Evolutionary conservation across 208 protist genomes (phyloP), one percentile per base, ranked within the genome.

Genomic region (Crithidia sp.): DNA sequence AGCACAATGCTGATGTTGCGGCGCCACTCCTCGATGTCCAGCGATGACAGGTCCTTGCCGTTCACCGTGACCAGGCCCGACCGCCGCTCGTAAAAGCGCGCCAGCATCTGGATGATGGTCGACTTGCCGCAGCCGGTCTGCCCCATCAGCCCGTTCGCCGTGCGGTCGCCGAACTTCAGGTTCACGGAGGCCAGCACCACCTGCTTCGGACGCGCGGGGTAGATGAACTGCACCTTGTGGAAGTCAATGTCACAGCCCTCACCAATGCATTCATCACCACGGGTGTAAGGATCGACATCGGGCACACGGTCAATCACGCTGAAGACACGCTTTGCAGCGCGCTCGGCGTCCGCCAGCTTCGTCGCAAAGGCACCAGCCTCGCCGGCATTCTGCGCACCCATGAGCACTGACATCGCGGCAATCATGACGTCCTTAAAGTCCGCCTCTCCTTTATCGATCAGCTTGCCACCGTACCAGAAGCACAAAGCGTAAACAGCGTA

Each of bases 41-140:
- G 55, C 6, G 17, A 43, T 16, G 47, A 67, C 44, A 97, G 56
- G 65, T 84, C 63, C 60, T 89, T 82, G 13, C 84, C 85, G 57
- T 95, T 92, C 39, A 97, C 64, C 43, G 50, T 49, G 61, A 97
- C 81, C 14, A 59, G 41, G 8, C 92, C 92, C 14, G 56, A 60
- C 39, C 73, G 57, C 14, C 63, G 82, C 17, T 89, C 77, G 84
- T 97, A 97, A 64, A 96, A 96, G 19, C 88, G 79, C 10, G 93
- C 85, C 14, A 95, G 71, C 62, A 95, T 76, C 60, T 95, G 87
- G 58, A 95, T 83, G 47, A 94, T 88, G 8, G 91, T 96, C 12
- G 89, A 95, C 80, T 96, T 96, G 47, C 91, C 91, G 67, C 85
- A 88, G 14, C 91, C 91, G 13, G 82, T 91, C 64, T 85, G 77